These are phyloP conservation scores for Plectosphaerella cucumerina DNA, from an alignment of 2,329 filamentous ascomycete genomes.

Conservation along the genomic window DNA sequence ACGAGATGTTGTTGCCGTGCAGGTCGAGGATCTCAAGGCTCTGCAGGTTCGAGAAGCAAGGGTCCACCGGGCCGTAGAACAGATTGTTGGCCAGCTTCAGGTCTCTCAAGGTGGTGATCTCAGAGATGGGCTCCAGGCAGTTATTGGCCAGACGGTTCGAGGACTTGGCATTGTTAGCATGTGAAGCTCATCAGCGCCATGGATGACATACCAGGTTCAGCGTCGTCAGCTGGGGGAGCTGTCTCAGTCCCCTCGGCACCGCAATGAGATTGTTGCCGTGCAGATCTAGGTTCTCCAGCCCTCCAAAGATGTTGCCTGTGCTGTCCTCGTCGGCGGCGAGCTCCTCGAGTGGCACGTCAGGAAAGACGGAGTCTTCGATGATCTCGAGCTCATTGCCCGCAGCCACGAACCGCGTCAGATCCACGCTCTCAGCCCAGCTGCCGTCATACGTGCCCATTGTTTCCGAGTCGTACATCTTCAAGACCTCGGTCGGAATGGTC, in stretches of 20 bases:
- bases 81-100: constrained; percentile 78
- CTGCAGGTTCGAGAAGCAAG: constrained; percentile 57
- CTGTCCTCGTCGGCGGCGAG: constrained; percentile 62
- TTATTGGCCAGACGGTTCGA: constrained; percentile 75
- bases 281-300: constrained; percentile 75
- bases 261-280: constrained; percentile 76
- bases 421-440: constrained; percentile 88
- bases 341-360: constrained; percentile 59
- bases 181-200: neutral
- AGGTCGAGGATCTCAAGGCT: constrained; percentile 79
- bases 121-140: constrained; percentile 67
- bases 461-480: constrained; percentile 86
- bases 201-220: constrained; percentile 67
- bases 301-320: constrained; percentile 73
- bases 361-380: constrained; percentile 72
- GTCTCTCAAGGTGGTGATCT: constrained; percentile 70
- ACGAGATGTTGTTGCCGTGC: constrained; percentile 72
- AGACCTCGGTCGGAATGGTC: constrained; percentile 74
- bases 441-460: constrained; percentile 57
- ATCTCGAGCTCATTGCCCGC: constrained; percentile 84
- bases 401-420: constrained; percentile 77
- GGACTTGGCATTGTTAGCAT: constrained; percentile 46
- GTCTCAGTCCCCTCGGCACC: constrained; percentile 71
- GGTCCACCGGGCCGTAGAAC: constrained; percentile 63
- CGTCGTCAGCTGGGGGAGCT: constrained; percentile 68